phyloP scores from a whole-genome alignment of 805 yeast species.

The Spathaspora passalidarum region DNA sequence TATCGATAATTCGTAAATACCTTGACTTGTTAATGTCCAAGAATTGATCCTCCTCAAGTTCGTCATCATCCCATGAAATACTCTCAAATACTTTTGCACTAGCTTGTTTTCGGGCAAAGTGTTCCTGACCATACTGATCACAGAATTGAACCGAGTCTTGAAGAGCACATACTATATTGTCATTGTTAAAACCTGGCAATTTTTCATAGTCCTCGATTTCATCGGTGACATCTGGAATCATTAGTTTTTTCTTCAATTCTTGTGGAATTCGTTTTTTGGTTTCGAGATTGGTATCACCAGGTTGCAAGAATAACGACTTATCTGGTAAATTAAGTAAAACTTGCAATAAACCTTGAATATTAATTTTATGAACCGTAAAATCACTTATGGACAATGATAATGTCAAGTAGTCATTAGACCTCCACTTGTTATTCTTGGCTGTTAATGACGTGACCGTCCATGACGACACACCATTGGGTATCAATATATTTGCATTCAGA shows the following conservation, averaged over 20 bases:
- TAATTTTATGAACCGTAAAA: constrained; percentile 30
- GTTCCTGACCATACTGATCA: constrained; percentile 22
- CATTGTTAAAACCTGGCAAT: constrained; percentile 18
- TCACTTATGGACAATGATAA: constrained; percentile 38
- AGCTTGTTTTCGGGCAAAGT: background rate
- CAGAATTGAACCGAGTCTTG: constrained; percentile 25
- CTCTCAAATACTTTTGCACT: background rate
- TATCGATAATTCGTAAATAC: background rate
- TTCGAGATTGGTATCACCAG: background rate
- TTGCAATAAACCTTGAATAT: constrained; percentile 29
- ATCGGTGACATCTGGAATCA: constrained; percentile 2
- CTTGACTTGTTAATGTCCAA: background rate
- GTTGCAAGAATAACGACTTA: constrained; percentile 8
- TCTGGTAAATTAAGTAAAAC: constrained; percentile 8
- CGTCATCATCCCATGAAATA: background rate
- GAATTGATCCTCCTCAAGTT: background rate
- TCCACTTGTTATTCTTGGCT: constrained; percentile 9
- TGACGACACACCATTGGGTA: constrained; percentile 32
- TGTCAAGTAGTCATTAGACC: constrained; percentile 23
- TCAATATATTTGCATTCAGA: constrained; percentile 23
- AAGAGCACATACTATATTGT: constrained; percentile 29
- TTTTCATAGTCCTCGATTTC: background rate
- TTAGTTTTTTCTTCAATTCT: background rate
- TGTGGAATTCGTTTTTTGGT: background rate
- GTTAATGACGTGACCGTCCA: constrained; percentile 17